A percentile compares a stretch with the other conserved stretches of the same genome.
These are phyloP conservation scores for Pseudonitzschia pungens DNA, from an alignment of 108 stramenopile genomes.

Conservation along the genomic window DNA sequence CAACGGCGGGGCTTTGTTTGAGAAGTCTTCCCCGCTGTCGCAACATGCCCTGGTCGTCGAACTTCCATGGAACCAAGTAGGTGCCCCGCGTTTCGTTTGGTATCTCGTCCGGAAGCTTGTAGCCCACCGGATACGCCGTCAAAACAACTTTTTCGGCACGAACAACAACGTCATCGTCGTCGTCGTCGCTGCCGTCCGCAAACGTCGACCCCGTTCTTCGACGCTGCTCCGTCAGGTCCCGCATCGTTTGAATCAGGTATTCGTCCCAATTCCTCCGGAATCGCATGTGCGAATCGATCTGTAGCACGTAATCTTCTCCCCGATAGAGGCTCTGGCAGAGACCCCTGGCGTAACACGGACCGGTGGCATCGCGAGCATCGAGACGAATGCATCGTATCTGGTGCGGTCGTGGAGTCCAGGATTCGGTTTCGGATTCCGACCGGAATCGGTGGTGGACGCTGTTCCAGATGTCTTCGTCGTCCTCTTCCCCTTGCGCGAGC, in stretches of 20 bases:
- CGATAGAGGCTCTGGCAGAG: constrained; percentile 72
- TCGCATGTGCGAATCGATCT: constrained; percentile 93
- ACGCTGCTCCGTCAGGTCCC: constrained; percentile 2
- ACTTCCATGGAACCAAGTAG: constrained; percentile 68
- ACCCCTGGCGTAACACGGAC: constrained; percentile 85
- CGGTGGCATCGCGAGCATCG: constrained; percentile 58
- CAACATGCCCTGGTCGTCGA: constrained; percentile 60
- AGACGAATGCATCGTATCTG: constrained; percentile 48
- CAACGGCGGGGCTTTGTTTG: not conserved
- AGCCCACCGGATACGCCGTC: constrained; percentile 84
- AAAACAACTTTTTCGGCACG: constrained; percentile 41
- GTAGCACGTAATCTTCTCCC: constrained; percentile 85
- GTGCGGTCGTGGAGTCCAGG: constrained; percentile 11
- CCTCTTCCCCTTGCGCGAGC: constrained; percentile 29
- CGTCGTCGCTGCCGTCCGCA: not conserved
- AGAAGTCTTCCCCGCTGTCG: constrained; percentile 64
- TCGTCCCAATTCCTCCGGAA: constrained; percentile 74
- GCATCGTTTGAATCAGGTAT: constrained; percentile 47
- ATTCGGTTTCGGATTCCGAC: not conserved
- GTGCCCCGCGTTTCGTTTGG: constrained; percentile 56
- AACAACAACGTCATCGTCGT: not conserved
- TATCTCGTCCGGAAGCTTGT: constrained; percentile 55
- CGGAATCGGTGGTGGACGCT: not conserved
- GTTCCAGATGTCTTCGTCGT: constrained; percentile 14
- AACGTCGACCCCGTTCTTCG: not conserved